Evolutionary conservation across 2,329 filamentous ascomycete genomes (phyloP).

Genomic region (Cryphonectria carpinicola): DNA sequence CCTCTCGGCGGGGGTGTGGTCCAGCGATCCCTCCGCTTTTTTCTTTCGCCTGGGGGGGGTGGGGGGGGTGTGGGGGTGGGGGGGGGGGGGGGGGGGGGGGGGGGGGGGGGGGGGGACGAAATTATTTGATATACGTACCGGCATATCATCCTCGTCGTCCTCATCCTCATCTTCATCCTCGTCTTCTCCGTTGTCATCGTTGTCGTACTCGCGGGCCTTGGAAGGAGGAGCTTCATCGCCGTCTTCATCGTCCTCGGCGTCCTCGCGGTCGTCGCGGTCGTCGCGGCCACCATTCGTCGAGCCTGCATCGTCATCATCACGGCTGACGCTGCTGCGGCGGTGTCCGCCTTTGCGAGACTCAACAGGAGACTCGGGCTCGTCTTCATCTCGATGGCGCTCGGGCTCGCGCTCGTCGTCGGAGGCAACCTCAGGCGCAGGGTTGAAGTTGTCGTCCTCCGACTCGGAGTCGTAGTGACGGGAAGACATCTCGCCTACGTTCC

Average conservation of each 20-base stretch:
- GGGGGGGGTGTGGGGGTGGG: too few relatives aligned
- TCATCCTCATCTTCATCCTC: slow-evolving; percentile 49
- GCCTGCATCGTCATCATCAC: slow-evolving; percentile 34
- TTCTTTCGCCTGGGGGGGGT: too few relatives aligned
- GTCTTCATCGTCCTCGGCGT: slow-evolving; percentile 26
- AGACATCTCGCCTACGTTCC: slow-evolving; percentile 45
- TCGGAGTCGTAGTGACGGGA: slow-evolving; percentile 65
- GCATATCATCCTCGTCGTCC: slow-evolving; percentile 35
- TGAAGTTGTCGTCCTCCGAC: slow-evolving; percentile 87
- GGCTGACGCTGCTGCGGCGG: slow-evolving; percentile 25
- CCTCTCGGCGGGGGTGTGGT: too few relatives aligned
- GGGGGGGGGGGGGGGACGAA: neutral
- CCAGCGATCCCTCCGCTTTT: too few relatives aligned
- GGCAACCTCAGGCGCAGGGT: slow-evolving; percentile 73
- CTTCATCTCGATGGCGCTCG: slow-evolving; percentile 39
- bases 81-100: too few relatives aligned
- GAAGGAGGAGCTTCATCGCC: slow-evolving; percentile 34
- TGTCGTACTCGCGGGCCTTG: slow-evolving; percentile 35
- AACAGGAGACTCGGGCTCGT: slow-evolving; percentile 34
- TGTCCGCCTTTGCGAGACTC: slow-evolving; percentile 33
- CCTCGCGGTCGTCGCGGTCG: neutral
- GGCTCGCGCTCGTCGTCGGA: slow-evolving; percentile 68
- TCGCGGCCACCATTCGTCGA: slow-evolving; percentile 20
- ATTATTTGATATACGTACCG: slow-evolving; percentile 17
- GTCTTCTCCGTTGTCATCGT: slow-evolving; percentile 51